phyloP scores from a whole-genome alignment of 2,329 filamentous ascomycete species.

The Botrytis cinerea region DNA sequence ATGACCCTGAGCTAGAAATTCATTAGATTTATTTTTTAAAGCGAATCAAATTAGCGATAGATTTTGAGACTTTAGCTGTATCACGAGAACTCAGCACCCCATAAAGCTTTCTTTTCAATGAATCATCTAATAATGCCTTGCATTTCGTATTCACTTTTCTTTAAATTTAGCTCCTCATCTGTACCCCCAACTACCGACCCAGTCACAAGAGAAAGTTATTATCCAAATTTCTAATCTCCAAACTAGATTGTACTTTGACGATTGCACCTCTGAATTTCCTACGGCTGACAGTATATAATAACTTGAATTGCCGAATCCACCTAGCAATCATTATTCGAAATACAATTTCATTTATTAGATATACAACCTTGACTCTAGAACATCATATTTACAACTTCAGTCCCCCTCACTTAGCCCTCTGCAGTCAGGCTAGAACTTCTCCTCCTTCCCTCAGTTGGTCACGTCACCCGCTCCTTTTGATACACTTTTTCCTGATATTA shows the following conservation, averaged over 20 bases:
- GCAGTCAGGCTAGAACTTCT: background rate
- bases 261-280: background rate
- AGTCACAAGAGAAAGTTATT: background rate
- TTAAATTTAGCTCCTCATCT: background rate
- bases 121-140: background rate
- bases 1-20: background rate
- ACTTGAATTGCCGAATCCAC: background rate
- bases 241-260: background rate
- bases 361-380: background rate
- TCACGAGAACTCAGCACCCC: too few relatives aligned
- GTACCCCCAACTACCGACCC: accelerated
- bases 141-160: background rate
- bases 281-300: background rate
- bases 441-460: background rate
- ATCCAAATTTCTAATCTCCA: background rate
- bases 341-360: background rate
- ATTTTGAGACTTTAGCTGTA: background rate
- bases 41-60: background rate
- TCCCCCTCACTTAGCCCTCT: background rate
- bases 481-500: background rate
- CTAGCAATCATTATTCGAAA: background rate
- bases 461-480: background rate
- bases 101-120: background rate
- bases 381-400: background rate
- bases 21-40: background rate